A percentile compares a stretch with the other conserved stretches of the same genome.
Evolutionary conservation across 2,329 filamentous ascomycete species (phyloP).

Genomic region (Lecanosticta acicola): DNA sequence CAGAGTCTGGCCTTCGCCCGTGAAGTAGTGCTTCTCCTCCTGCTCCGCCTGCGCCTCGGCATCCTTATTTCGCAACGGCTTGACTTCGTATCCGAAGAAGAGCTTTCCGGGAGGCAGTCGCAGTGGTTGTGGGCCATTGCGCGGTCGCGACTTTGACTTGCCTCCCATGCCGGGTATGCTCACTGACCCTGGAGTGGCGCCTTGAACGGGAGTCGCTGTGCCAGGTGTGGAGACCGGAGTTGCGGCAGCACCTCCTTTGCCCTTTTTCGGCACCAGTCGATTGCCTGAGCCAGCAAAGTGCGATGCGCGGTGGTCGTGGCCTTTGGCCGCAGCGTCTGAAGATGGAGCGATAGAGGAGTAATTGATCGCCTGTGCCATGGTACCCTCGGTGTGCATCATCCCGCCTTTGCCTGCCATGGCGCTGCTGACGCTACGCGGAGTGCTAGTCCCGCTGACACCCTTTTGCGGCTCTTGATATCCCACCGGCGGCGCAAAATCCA

Average conservation of each 20-base stretch:
- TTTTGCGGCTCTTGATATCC: conserved; percentile 87
- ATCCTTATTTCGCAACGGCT: conserved; percentile 74
- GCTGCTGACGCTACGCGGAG: conserved; percentile 60
- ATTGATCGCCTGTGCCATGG: conserved; percentile 97
- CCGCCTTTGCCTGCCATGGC: conserved; percentile 59
- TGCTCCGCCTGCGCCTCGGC: conserved; percentile 58
- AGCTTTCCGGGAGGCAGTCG: conserved; percentile 81
- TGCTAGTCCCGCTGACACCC: conserved; percentile 71
- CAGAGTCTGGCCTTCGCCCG: conserved; percentile 75
- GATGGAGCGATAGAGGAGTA: conserved; percentile 84
- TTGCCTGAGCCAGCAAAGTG: conserved; percentile 79
- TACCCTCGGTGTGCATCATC: conserved; percentile 74
- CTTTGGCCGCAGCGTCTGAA: conserved; percentile 58
- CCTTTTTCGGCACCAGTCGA: conserved; percentile 76
- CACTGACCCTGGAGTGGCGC: conserved; percentile 40
- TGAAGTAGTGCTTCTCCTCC: conserved; percentile 56
- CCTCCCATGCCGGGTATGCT: conserved; percentile 31
- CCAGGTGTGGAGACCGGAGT: conserved; percentile 25
- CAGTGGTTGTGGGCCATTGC: conserved; percentile 79
- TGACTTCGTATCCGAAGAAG: conserved; percentile 94
- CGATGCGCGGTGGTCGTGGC: conserved; percentile 60
- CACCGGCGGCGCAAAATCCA: conserved; percentile 90
- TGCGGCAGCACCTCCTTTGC: conserved; percentile 53
- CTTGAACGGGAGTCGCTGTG: conserved; percentile 54
- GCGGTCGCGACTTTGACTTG: conserved; percentile 40